These are phyloP conservation scores for Buxus sempervirens DNA, from an alignment of 164 flowering plant species.

Conservation along the genomic window DNA sequence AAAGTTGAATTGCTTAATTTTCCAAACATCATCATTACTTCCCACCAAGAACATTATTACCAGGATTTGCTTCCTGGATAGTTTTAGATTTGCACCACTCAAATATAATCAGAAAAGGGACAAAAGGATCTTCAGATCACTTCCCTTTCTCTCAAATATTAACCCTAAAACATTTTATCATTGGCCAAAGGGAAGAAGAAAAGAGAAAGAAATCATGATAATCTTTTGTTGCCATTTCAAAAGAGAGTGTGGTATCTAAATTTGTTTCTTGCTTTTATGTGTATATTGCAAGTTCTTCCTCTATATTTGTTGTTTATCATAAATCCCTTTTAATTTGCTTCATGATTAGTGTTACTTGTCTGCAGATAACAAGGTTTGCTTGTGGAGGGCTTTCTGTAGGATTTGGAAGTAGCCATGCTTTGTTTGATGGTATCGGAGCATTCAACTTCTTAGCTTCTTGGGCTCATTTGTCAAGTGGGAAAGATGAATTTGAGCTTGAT, in stretches of 20 bases:
- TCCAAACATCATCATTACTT: neutral
- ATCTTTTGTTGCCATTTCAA: neutral
- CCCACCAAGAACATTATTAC: neutral
- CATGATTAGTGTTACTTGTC: neutral
- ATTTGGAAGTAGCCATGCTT: slow-evolving; percentile 28
- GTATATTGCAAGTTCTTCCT: neutral
- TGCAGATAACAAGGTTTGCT: slow-evolving; percentile 30
- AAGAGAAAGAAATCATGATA: neutral
- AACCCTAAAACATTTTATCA: neutral
- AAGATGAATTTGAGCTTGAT: slow-evolving; percentile 14
- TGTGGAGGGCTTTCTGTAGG: slow-evolving; percentile 27
- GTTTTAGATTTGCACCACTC: neutral
- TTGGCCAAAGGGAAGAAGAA: neutral
- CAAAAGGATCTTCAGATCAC: neutral
- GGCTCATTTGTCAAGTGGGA: slow-evolving; percentile 26
- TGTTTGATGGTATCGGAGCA: slow-evolving; percentile 27
- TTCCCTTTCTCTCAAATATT: neutral
- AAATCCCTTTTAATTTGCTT: neutral
- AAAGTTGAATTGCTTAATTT: neutral
- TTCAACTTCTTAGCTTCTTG: slow-evolving; percentile 26
- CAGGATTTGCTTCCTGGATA: neutral
- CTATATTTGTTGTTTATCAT: neutral
- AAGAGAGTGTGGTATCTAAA: neutral
- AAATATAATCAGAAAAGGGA: neutral
- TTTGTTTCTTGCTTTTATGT: neutral